phyloP scores from a whole-genome alignment of 2,329 filamentous ascomycete species.

The Mycocentrospora acerina region DNA sequence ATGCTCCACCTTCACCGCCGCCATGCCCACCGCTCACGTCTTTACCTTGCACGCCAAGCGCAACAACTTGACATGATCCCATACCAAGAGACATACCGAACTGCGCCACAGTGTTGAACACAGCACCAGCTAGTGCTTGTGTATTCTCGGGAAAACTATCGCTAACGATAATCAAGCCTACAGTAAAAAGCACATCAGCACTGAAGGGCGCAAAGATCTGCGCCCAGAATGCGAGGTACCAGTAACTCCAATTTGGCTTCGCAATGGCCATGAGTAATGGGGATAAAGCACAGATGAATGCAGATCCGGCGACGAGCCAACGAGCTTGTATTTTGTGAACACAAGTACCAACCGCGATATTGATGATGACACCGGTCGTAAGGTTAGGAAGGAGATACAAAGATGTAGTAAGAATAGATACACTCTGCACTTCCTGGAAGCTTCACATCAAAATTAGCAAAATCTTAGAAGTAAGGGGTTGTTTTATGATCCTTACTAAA shows the following conservation, averaged over 20 bases:
- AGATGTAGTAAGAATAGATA: conserved; percentile 35
- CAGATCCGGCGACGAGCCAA: conserved; percentile 45
- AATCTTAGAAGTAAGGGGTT: too few relatives aligned
- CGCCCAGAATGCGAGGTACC: conserved; percentile 50
- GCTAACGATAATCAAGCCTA: conserved; percentile 57
- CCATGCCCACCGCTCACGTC: conserved; percentile 9
- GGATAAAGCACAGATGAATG: conserved; percentile 44
- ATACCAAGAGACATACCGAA: conserved; percentile 51
- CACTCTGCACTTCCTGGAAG: conserved; percentile 46
- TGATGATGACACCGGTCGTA: conserved; percentile 42
- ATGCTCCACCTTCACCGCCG: too few relatives aligned
- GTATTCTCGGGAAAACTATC: conserved; percentile 58
- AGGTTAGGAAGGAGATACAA: conserved; percentile 48
- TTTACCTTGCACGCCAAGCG: conserved; percentile 17
- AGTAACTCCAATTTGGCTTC: conserved; percentile 54
- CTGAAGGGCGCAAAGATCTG: conserved; percentile 46
- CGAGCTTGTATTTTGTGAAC: conserved; percentile 49
- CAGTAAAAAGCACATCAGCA: conserved; percentile 56
- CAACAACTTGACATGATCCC: conserved; percentile 28
- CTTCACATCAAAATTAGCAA: too few relatives aligned
- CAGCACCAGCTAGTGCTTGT: conserved; percentile 61
- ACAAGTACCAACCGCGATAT: conserved; percentile 49
- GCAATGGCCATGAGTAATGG: conserved; percentile 60
- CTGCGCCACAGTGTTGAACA: conserved; percentile 62
- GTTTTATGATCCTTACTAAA: too few relatives aligned